phyloP scores from a whole-genome alignment of 2,329 filamentous ascomycete species.

The Cryphonectria japonica region DNA sequence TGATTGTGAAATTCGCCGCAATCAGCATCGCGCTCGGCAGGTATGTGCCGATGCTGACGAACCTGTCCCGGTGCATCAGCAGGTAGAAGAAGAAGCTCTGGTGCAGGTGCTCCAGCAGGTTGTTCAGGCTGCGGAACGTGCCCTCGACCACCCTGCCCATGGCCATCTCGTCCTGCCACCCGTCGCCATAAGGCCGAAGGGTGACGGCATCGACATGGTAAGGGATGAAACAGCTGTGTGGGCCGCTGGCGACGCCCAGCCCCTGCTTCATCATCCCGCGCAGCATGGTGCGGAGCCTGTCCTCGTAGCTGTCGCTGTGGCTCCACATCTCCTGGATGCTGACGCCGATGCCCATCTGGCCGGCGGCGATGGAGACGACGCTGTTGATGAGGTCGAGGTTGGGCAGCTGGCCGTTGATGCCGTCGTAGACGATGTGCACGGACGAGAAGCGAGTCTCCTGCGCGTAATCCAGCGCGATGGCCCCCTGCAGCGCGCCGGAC shows the following conservation, averaged over 20 bases:
- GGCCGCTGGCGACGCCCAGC: slow-evolving; percentile 83
- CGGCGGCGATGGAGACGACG: slow-evolving; percentile 81
- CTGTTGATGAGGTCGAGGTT: slow-evolving; percentile 97
- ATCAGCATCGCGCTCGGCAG: slow-evolving; percentile 97
- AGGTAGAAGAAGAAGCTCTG: slow-evolving; percentile 99
- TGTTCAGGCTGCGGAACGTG: slow-evolving; percentile 91
- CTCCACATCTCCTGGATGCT: slow-evolving; percentile 84
- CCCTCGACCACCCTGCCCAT: slow-evolving; percentile 89
- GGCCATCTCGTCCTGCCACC: slow-evolving; percentile 98
- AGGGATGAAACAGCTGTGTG: slow-evolving; percentile 94
- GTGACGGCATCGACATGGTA: slow-evolving; percentile 98
- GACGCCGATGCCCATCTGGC: slow-evolving; percentile 88
- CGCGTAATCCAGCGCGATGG: slow-evolving; percentile 90
- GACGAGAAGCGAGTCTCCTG: slow-evolving; percentile 83
- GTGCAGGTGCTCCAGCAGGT: slow-evolving; percentile 92
- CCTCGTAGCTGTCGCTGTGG: slow-evolving; percentile 77
- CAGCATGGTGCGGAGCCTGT: slow-evolving; percentile 85
- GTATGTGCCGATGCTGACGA: slow-evolving; percentile 98
- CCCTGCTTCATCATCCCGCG: slow-evolving; percentile 92
- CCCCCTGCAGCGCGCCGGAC: slow-evolving; percentile 90
- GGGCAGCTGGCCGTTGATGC: slow-evolving; percentile 91
- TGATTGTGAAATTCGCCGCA: slow-evolving; percentile 92
- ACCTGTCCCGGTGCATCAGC: slow-evolving; percentile 86
- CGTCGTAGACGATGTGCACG: slow-evolving; percentile 91
- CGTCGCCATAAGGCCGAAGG: slow-evolving; percentile 83